These are phyloP conservation scores for Aureobasidium vineae DNA, from an alignment of 2,329 filamentous ascomycete species.

Conservation along the genomic window DNA sequence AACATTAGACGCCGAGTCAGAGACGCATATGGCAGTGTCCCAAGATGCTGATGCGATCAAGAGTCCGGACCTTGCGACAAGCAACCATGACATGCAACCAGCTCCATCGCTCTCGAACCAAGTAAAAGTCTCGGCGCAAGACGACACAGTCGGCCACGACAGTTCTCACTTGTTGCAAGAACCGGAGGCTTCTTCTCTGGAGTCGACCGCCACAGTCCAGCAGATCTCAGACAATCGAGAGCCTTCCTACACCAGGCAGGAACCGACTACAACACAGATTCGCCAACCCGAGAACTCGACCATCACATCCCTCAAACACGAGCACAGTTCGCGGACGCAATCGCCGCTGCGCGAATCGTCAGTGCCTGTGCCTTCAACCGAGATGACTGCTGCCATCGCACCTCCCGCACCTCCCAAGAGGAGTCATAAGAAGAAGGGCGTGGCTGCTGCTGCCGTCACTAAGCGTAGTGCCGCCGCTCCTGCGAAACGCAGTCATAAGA, in stretches of 20 bases:
- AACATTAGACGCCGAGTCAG: neutral
- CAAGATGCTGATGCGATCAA: neutral
- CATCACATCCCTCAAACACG: constrained; percentile 41
- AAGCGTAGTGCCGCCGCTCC: constrained; percentile 36
- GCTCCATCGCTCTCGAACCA: neutral
- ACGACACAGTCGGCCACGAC: constrained; percentile 2
- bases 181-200: neutral
- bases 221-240: constrained; percentile 35
- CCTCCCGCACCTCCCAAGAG: constrained; percentile 45
- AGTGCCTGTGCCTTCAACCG: constrained; percentile 43
- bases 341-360: constrained; percentile 43
- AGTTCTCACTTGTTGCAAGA: constrained; percentile 2
- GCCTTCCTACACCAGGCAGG: constrained; percentile 37
- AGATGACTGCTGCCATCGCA: constrained; percentile 31
- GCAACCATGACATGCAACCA: neutral
- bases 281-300: constrained; percentile 9
- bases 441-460: constrained; percentile 46
- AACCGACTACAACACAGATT: constrained; percentile 31
- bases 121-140: neutral
- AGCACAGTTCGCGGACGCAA: constrained; percentile 44
- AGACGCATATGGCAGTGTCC: neutral
- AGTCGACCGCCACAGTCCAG: neutral
- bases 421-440: constrained; percentile 48
- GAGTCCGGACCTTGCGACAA: neutral
- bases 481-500: constrained; percentile 34